Evolutionary conservation across 2,329 filamentous ascomycete species (phyloP).

Genomic region (Neoarthrinium moseri): DNA sequence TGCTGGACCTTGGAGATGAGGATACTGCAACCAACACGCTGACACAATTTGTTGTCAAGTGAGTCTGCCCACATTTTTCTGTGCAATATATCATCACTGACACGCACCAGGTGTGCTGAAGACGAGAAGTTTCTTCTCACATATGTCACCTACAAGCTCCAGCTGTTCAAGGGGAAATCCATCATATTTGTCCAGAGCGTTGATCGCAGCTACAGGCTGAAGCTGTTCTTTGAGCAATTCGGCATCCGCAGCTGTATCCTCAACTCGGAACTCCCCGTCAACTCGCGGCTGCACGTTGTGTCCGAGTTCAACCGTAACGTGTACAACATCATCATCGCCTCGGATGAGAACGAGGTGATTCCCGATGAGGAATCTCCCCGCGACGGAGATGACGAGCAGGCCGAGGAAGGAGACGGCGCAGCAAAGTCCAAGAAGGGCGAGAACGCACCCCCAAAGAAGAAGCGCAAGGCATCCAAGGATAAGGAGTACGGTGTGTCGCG

Average conservation of each 20-base stretch:
- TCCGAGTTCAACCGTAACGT: slow-evolving; percentile 96
- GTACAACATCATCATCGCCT: slow-evolving; percentile 97
- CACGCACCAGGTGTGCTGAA: slow-evolving; percentile 55
- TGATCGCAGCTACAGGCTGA: slow-evolving; percentile 75
- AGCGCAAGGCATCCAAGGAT: slow-evolving; percentile 66
- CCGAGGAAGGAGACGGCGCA: slow-evolving; percentile 38
- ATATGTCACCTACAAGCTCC: slow-evolving; percentile 94
- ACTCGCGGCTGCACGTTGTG: slow-evolving; percentile 89
- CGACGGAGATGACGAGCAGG: slow-evolving; percentile 29
- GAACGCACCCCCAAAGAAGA: slow-evolving; percentile 49
- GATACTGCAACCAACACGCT: slow-evolving; percentile 75
- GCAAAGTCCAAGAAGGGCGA: slow-evolving; percentile 37
- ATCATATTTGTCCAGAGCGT: slow-evolving; percentile 67
- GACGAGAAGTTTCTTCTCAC: slow-evolving; percentile 94
- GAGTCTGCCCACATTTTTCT: slow-evolving; percentile 23
- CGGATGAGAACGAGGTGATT: slow-evolving; percentile 84
- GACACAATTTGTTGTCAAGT: slow-evolving; percentile 85
- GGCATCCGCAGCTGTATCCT: slow-evolving; percentile 90
- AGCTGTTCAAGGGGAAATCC: slow-evolving; percentile 89
- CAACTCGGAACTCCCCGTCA: slow-evolving; percentile 92
- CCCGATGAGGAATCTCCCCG: slow-evolving; percentile 44
- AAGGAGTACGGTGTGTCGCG: slow-evolving; percentile 94
- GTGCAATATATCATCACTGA: background rate
- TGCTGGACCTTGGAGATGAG: slow-evolving; percentile 80
- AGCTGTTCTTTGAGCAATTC: slow-evolving; percentile 91